Evolutionary conservation across 768 basidiomycete species (phyloP).

Genomic region (Russula brevipes): DNA sequence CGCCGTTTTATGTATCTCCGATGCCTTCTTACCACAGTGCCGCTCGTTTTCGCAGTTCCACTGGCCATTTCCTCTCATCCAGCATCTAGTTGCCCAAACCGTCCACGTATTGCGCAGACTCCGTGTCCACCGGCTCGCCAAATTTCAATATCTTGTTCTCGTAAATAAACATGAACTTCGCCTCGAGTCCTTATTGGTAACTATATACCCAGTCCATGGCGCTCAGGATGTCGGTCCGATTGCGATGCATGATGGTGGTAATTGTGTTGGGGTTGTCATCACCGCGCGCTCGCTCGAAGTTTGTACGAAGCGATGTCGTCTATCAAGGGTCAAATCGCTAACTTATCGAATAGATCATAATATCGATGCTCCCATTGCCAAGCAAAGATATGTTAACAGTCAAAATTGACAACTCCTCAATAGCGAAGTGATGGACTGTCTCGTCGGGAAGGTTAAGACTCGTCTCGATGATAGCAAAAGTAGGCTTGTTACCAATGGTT

Average conservation of each 20-base stretch:
- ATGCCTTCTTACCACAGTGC: too few relatives aligned
- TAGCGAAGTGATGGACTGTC: constrained; percentile 10
- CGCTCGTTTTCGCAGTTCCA: too few relatives aligned
- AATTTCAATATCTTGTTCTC: constrained; percentile 25
- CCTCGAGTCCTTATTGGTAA: constrained; percentile 31
- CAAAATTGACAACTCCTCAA: constrained; percentile 16
- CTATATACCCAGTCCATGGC: constrained; percentile 35
- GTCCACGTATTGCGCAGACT: too few relatives aligned
- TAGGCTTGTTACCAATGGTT: constrained; percentile 23
- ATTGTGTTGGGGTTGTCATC: constrained; percentile 40
- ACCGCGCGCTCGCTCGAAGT: constrained; percentile 33
- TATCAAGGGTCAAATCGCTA: background rate
- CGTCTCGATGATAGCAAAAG: constrained; percentile 21
- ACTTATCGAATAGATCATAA: background rate
- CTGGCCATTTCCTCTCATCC: too few relatives aligned
- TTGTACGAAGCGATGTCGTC: constrained; percentile 35
- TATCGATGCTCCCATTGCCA: constrained; percentile 12
- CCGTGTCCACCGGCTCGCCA: too few relatives aligned
- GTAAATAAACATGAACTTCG: constrained; percentile 31
- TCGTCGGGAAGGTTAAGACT: constrained; percentile 21
- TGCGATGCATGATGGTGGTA: constrained; percentile 41
- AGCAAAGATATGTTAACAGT: constrained; percentile 24
- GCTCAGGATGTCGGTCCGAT: constrained; percentile 31
- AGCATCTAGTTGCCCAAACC: too few relatives aligned
- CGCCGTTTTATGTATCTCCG: too few relatives aligned